phyloP scores from a whole-genome alignment of 139 green algal species.

The Mychonastes homosphaera region DNA sequence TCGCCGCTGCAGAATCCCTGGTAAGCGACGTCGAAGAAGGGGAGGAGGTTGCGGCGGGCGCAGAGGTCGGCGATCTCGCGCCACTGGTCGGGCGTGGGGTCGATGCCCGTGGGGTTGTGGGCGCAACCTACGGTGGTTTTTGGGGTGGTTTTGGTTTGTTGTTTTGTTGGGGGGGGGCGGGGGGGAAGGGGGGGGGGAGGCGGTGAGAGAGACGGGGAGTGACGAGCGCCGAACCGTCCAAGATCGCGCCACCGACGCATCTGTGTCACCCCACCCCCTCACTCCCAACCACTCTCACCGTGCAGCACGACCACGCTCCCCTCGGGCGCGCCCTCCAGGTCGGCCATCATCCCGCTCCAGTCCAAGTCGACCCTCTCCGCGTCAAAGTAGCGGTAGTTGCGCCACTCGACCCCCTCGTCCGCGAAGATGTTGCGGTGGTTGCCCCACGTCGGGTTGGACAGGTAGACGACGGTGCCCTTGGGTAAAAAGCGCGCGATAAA shows the following conservation, averaged over 20 bases:
- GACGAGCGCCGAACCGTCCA: neutral
- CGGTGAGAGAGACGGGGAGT: neutral
- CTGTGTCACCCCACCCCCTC: neutral
- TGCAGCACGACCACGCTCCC: constrained; percentile 91
- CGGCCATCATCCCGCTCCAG: constrained; percentile 86
- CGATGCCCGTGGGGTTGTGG: constrained; percentile 97
- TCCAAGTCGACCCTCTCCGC: constrained; percentile 85
- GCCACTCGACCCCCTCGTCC: constrained; percentile 77
- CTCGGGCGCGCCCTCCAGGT: constrained; percentile 73
- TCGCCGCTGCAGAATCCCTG: constrained; percentile 69
- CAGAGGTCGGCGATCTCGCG: constrained; percentile 73
- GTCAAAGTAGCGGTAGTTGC: constrained; percentile 95
- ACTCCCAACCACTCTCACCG: constrained; percentile 26
- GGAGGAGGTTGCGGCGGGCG: constrained; percentile 65
- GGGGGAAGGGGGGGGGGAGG: too few relatives aligned
- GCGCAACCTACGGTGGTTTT: constrained; percentile 78
- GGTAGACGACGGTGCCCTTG: constrained; percentile 38
- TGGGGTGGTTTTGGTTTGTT: neutral
- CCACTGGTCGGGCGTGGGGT: constrained; percentile 94
- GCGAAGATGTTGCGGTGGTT: constrained; percentile 95
- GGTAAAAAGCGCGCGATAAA: constrained; percentile 82
- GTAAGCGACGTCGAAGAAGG: constrained; percentile 98
- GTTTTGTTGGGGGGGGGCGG: neutral
- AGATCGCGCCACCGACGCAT: neutral
- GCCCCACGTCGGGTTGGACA: constrained; percentile 87